Percentiles rank a stretch among this genome's conserved stretches.
phyloP scores from a whole-genome alignment of 257 asterid species.

The Voacanga thouarsii region DNA sequence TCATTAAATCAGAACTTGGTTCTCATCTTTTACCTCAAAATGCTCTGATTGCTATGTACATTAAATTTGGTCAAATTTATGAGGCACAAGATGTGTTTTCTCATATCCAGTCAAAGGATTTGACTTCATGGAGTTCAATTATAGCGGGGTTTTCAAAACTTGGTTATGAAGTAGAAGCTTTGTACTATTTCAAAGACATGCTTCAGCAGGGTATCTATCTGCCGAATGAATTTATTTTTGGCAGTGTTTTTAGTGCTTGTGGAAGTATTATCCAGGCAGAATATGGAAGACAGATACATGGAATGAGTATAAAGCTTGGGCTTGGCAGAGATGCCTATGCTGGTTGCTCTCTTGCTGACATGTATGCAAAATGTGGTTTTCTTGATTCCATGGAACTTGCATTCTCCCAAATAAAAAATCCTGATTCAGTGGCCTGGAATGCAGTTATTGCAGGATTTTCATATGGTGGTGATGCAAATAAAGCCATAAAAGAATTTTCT shows the following conservation, averaged over 20 bases:
- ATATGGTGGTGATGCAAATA: slow-evolving; percentile 46
- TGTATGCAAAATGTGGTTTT: slow-evolving; percentile 74
- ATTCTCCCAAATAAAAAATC: slow-evolving; percentile 38
- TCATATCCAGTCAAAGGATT: slow-evolving; percentile 44
- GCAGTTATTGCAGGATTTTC: slow-evolving; percentile 64
- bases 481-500: slow-evolving; percentile 49
- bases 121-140: slow-evolving; percentile 82
- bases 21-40: slow-evolving; percentile 62
- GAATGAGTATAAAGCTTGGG: slow-evolving; percentile 53
- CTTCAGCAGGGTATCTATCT: slow-evolving; percentile 35
- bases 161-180: slow-evolving; percentile 58
- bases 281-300: slow-evolving; percentile 67
- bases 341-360: slow-evolving; percentile 71
- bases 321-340: slow-evolving; percentile 44
- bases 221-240: slow-evolving; percentile 62
- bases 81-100: slow-evolving; percentile 47
- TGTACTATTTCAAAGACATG: slow-evolving; percentile 58
- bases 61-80: slow-evolving; percentile 39
- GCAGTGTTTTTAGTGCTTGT: slow-evolving; percentile 67
- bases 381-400: slow-evolving; percentile 53
- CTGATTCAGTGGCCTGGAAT: slow-evolving; percentile 73
- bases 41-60: slow-evolving; percentile 70
- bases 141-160: slow-evolving; percentile 74
- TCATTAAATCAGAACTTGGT: slow-evolving; percentile 51
- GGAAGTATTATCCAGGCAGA: slow-evolving; percentile 44